Evolutionary conservation across 2,329 filamentous ascomycete species (phyloP), one percentile per base, ranked within the genome.

Genomic region (Cephalotrichum gorgonifer): DNA sequence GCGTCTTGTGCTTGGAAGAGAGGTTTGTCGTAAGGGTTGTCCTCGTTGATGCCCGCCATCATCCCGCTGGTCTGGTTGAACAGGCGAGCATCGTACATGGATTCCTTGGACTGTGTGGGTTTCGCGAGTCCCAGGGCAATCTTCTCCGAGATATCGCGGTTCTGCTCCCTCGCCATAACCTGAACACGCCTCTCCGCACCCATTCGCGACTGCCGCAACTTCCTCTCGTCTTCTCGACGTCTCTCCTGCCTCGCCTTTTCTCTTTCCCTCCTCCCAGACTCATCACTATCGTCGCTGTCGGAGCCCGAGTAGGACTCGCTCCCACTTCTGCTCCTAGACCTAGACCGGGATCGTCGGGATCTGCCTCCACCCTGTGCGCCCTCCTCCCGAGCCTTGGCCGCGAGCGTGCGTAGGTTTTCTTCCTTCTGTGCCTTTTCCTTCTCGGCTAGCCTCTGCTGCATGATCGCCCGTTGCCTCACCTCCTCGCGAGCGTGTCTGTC

Each of bases 351-450:
- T 38, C 44, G 44, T 35, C 44, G 44, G 43, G 42, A 23, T 50
- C 76, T 74, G 51, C 72, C 70, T 30, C 69, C 69, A 43, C 70
- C 70, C 30, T 68, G 75, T 12, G 75, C 75, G 48, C 84, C 80
- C 60, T 96, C 89, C 60, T 94, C 88, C 49, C 93, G 81, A 4
- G 93, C 93, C 67, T 95, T 90, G 61, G 95, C 88, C 0, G 93
- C 93, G 54, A 98, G 70, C 60, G 83, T 76, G 48, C 93, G 85
- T 23, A 98, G 73, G 60, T 93, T 85, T 5, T 97, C 93, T 64
- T 98, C 93, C 64, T 97, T 96, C 58, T 90, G 83, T 22, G 83
- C 73, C 69, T 96, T 96, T 67, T 97, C 93, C 72, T 96, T 96
- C 71, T 98, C 93, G 3, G 93, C 89, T 50, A 98, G 71, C 50